A percentile compares a stretch with the other conserved stretches of the same genome.
These are phyloP conservation scores for Plasmodium coatneyi DNA, from an alignment of 169 alveolate species.

Conservation along the genomic window DNA sequence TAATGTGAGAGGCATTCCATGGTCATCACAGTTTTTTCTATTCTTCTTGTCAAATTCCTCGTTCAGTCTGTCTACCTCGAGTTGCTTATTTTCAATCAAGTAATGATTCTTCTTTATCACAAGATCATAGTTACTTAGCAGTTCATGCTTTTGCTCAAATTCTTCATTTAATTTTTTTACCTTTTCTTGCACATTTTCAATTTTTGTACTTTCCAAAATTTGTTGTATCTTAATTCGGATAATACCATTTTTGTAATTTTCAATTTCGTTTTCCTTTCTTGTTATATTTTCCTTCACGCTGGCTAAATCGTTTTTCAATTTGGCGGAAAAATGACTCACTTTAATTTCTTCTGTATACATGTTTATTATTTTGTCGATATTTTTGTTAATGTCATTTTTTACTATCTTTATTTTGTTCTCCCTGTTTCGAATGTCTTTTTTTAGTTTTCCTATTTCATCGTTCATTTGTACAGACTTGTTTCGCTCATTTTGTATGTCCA, in stretches of 20 bases:
- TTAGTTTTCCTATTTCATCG: slow-evolving; percentile 34
- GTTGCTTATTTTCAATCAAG: slow-evolving; percentile 52
- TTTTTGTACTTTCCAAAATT: slow-evolving; percentile 52
- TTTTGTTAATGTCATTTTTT: slow-evolving; percentile 55
- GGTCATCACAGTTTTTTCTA: slow-evolving; percentile 14
- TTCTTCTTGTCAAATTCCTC: slow-evolving; percentile 59
- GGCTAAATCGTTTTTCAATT: slow-evolving; percentile 22
- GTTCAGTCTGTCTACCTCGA: slow-evolving; percentile 66
- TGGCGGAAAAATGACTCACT: slow-evolving; percentile 27
- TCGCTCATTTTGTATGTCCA: slow-evolving; percentile 32
- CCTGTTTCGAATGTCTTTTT: slow-evolving; percentile 7
- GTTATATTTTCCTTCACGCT: slow-evolving; percentile 47
- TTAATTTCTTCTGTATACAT: slow-evolving; percentile 63
- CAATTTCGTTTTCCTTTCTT: slow-evolving; percentile 71
- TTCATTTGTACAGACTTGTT: background rate
- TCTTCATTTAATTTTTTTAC: slow-evolving; percentile 26
- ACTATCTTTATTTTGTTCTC: slow-evolving; percentile 36
- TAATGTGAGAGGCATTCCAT: slow-evolving; percentile 15
- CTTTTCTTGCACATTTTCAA: slow-evolving; percentile 67
- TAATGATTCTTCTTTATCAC: slow-evolving; percentile 55
- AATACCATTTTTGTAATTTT: slow-evolving; percentile 63
- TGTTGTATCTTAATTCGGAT: slow-evolving; percentile 65
- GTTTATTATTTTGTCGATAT: slow-evolving; percentile 36
- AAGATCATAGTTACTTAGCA: slow-evolving; percentile 3
- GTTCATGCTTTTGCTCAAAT: slow-evolving; percentile 36